A percentile compares a stretch with the other conserved stretches of the same genome.
Conservation (phyloP, 2,329 filamentous ascomycete genomes). For the Apiospora malaysiana region DNA sequence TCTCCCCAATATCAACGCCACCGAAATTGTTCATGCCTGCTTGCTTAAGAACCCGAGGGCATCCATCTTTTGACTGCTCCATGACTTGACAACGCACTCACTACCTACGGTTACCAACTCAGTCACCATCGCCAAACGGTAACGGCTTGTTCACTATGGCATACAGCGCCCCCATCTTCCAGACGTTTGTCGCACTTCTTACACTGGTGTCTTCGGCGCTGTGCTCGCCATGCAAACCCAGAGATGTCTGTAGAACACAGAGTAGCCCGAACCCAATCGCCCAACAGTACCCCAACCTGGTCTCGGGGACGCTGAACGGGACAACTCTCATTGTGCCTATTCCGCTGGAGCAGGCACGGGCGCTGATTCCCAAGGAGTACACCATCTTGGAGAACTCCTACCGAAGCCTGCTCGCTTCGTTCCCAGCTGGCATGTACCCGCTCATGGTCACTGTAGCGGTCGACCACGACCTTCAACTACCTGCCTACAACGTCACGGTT, state of each 20-base stretch:
- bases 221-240: neutral
- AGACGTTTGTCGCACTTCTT: neutral
- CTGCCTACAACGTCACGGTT: conserved; percentile 45
- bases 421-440: conserved; percentile 59
- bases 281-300: conserved; percentile 49
- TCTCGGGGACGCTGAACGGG: conserved; percentile 60
- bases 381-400: conserved; percentile 57
- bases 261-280: conserved; percentile 55
- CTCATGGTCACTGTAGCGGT: conserved; percentile 55
- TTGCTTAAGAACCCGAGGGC: neutral
- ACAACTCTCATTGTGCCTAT: conserved; percentile 60
- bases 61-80: neutral
- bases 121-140: too few relatives aligned
- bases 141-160: neutral
- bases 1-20: too few relatives aligned
- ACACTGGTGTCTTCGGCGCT: neutral
- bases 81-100: too few relatives aligned
- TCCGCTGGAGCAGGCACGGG: conserved; percentile 49
- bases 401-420: conserved; percentile 51
- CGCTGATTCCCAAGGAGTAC: conserved; percentile 55
- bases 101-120: too few relatives aligned
- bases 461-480: conserved; percentile 57
- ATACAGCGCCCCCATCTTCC: neutral
- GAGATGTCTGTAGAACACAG: conserved; percentile 33
- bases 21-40: neutral